phyloP scores from a whole-genome alignment of 352 stramenopile species.

The Phytophthora pseudosyringae region DNA sequence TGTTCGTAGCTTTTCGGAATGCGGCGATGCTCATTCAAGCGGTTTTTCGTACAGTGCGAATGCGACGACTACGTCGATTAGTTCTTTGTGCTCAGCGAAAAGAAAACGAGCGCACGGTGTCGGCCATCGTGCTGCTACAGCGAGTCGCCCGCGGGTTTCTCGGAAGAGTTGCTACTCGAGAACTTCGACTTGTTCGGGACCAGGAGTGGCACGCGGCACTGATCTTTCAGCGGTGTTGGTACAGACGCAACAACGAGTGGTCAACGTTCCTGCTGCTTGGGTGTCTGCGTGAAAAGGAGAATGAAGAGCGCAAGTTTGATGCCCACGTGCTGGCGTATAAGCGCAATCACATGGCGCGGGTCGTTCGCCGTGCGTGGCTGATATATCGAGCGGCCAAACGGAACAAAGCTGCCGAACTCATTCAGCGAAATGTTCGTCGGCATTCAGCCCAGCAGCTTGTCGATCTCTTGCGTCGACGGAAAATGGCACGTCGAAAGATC shows the following conservation, averaged over 20 bases:
- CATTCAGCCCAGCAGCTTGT: conserved; percentile 39
- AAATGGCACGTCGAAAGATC: conserved; percentile 70
- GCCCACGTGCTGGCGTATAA: conserved; percentile 50
- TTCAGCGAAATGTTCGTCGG: conserved; percentile 56
- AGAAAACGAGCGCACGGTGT: conserved; percentile 48
- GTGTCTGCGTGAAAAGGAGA: conserved; percentile 73
- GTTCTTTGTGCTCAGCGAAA: conserved; percentile 63
- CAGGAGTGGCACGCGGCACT: conserved; percentile 69
- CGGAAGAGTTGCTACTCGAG: conserved; percentile 37
- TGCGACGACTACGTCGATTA: conserved; percentile 59
- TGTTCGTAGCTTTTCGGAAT: conserved; percentile 50
- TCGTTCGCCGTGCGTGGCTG: conserved; percentile 53
- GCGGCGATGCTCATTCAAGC: conserved; percentile 64
- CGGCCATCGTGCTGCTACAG: conserved; percentile 53
- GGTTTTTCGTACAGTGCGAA: conserved; percentile 56
- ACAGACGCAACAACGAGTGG: conserved; percentile 83
- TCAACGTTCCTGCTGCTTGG: conserved; percentile 85
- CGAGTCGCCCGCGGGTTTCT: conserved; percentile 66
- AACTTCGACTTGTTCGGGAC: conserved; percentile 35
- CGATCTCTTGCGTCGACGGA: conserved; percentile 37
- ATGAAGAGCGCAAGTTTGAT: conserved; percentile 64
- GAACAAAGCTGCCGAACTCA: conserved; percentile 36
- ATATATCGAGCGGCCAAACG: conserved; percentile 34
- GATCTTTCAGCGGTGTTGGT: conserved; percentile 80
- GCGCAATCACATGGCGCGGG: conserved; percentile 45